Conservation (phyloP, 2,329 filamentous ascomycete species). For the Penicillium sp. region DNA sequence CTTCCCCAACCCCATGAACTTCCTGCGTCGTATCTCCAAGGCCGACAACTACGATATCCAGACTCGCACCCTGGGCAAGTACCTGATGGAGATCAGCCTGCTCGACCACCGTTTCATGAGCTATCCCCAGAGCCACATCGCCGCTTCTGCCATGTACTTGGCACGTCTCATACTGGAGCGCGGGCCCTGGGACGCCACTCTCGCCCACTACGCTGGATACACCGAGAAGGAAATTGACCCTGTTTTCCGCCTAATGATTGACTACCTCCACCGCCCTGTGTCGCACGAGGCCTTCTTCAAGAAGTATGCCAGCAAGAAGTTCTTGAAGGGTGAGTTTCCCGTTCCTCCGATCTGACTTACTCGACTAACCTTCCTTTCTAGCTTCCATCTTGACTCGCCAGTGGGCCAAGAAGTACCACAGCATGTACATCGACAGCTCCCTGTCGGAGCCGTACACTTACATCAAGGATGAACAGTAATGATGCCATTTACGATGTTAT, state of each 20-base stretch:
- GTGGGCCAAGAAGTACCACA: conserved; percentile 81
- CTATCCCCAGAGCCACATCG: conserved; percentile 84
- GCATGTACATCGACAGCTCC: conserved; percentile 37
- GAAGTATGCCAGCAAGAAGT: conserved; percentile 99
- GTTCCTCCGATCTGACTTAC: neutral
- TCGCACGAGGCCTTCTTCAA: conserved; percentile 98
- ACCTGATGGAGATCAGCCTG: conserved; percentile 94
- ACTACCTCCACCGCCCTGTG: conserved; percentile 88
- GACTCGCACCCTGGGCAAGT: conserved; percentile 94
- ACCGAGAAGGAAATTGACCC: conserved; percentile 89
- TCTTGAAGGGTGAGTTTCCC: conserved; percentile 76
- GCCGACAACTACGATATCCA: conserved; percentile 99
- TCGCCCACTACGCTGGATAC: conserved; percentile 90
- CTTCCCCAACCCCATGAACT: conserved; percentile 99
- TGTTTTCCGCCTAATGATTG: conserved; percentile 90
- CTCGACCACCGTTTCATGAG: conserved; percentile 91
- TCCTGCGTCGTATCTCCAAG: conserved; percentile 96
- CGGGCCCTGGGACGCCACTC: conserved; percentile 85
- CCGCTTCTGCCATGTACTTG: conserved; percentile 92
- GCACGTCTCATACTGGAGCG: conserved; percentile 85
- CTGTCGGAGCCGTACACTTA: conserved; percentile 32
- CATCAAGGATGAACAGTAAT: conserved; percentile 35
- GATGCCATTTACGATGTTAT: conserved; percentile 26
- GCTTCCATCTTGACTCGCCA: conserved; percentile 87
- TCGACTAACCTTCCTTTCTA: conserved; percentile 41